phyloP scores from a whole-genome alignment of 2,329 filamentous ascomycete species.

The Colletotrichum sp. region DNA sequence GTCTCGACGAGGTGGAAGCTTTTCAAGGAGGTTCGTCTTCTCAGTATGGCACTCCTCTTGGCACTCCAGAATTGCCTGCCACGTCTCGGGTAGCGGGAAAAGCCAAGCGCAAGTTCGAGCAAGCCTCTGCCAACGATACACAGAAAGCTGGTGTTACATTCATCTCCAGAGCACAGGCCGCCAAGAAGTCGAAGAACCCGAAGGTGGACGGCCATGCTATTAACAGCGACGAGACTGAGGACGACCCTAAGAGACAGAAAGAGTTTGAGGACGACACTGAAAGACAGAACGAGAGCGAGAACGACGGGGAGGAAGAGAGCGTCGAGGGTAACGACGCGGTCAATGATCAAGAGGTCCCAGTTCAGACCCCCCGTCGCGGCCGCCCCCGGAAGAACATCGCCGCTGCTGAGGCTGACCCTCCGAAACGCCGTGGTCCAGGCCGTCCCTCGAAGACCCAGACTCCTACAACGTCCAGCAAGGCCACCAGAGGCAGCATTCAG shows the following conservation, averaged over 20 bases:
- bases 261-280: not conserved
- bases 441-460: not conserved
- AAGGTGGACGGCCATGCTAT: not conserved
- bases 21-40: not conserved
- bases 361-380: not conserved
- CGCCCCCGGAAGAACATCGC: not conserved
- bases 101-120: not conserved
- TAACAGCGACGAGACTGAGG: not conserved
- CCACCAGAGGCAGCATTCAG: not conserved
- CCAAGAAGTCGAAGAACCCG: not conserved
- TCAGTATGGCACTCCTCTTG: not conserved
- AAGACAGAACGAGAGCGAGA: not conserved
- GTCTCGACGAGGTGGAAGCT: not conserved
- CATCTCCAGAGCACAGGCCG: not conserved
- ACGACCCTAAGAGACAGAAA: not conserved
- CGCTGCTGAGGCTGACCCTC: not conserved
- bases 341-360: not conserved
- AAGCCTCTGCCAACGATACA: not conserved
- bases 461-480: not conserved
- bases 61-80: not conserved
- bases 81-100: not conserved
- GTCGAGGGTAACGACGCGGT: not conserved
- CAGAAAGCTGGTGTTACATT: not conserved
- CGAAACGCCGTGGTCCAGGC: not conserved
- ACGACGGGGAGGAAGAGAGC: not conserved